Percentiles rank a stretch among this genome's conserved stretches.
Conservation (phyloP, 1,284 basidiomycete genomes). For the Marasmius tenuissimus region DNA sequence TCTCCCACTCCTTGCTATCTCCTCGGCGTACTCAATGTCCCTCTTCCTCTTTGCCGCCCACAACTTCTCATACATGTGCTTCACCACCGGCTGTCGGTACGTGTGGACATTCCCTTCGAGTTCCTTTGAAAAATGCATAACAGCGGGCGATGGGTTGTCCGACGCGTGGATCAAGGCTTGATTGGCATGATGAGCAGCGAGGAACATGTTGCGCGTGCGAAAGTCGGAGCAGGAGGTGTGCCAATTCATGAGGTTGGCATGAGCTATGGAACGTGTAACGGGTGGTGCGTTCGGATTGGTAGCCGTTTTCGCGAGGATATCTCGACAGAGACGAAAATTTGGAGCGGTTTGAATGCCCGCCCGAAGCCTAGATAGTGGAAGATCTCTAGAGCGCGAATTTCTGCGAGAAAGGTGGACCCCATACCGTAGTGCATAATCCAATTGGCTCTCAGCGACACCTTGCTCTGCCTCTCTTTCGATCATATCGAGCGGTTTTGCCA, state of each 20-base stretch:
- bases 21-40: too few relatives aligned
- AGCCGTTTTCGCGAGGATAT: constrained; percentile 13
- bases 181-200: constrained; percentile 29
- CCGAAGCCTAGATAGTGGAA: constrained; percentile 7
- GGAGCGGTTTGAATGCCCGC: constrained; percentile 6
- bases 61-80: constrained; percentile 21
- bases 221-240: too few relatives aligned
- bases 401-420: too few relatives aligned
- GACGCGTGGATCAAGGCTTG: constrained; percentile 15
- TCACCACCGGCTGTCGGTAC: constrained; percentile 14
- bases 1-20: too few relatives aligned
- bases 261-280: constrained; percentile 14
- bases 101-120: neutral
- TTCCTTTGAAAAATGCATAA: constrained; percentile 12
- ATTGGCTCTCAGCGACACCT: too few relatives aligned
- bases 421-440: too few relatives aligned
- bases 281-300: constrained; percentile 1
- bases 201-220: constrained; percentile 24
- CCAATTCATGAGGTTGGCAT: constrained; percentile 25
- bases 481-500: too few relatives aligned
- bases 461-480: too few relatives aligned
- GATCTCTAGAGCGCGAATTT: too few relatives aligned
- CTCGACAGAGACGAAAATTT: too few relatives aligned
- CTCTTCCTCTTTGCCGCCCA: constrained; percentile 22
- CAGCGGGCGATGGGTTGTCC: constrained; percentile 16